Evolutionary conservation across 2,329 filamentous ascomycete genomes (phyloP), one percentile per base, ranked within the genome.

Genomic region (Pseudocercospora musae): DNA sequence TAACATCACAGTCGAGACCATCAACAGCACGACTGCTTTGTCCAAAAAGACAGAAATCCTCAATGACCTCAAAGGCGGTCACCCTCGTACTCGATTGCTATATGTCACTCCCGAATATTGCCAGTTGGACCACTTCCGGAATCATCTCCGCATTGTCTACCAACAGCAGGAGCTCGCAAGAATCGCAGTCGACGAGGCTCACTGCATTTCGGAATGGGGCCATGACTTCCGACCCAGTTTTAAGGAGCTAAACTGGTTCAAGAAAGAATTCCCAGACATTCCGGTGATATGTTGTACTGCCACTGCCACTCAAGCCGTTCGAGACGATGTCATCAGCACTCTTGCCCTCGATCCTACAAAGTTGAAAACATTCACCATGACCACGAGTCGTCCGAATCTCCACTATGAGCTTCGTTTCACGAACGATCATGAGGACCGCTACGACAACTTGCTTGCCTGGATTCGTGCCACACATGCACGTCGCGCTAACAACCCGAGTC

Each of bases 181-280:
- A 13, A 86, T 98, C 66, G 94, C 90, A 53, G 88, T 98, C 61
- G 94, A 98, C 72, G 94, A 98, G 78, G 94, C 94, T 1, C 94
- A 98, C 76, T 98, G 94, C 46, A 96, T 98, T 69, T 96, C 91
- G 23, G 93, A 97, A 87, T 97, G 94, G 94, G 94, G 94, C 1
- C 93, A 98, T 75, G 94, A 98, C 76, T 98, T 98, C 74, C 89
- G 94, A n/a, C 90, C 89, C 37, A 90, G 92, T 61, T 98, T 96
- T 77, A 92, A 95, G 73, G 85, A 89, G 20, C 83, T 98, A 6
- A 88, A 86, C 1, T 97, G 91, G 87, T 95, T 98, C 79, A 89
- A 90, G 69, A 83, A 86, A 54, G 87, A 87, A 5, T 92, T 95
- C 67, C 91, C 92, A 0, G 84, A 90, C 60, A 91, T 97, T 0